Percentiles rank a stretch among this genome's conserved stretches.
Conservation (phyloP, 2,329 filamentous ascomycete genomes). For the Neonectria coccinea region DNA sequence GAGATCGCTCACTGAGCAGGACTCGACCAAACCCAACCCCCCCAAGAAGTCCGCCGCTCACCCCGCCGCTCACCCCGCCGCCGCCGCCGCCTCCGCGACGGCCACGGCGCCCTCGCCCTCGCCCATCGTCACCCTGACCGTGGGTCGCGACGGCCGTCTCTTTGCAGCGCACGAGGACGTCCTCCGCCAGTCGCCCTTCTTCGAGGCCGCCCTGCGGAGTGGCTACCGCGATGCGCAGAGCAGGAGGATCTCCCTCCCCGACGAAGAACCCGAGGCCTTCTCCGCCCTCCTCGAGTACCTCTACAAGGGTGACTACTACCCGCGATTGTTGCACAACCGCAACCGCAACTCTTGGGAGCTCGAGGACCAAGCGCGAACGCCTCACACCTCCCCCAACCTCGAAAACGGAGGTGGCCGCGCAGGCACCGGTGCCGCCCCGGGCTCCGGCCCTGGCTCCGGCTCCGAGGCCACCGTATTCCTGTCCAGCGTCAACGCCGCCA, state of each 20-base stretch:
- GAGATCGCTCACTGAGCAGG: constrained; percentile 77
- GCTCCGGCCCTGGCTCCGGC: constrained; percentile 55
- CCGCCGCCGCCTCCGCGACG: constrained; percentile 9
- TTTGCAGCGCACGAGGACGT: constrained; percentile 97
- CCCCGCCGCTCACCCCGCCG: background rate
- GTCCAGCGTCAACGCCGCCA: constrained; percentile 76
- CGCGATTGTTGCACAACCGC: constrained; percentile 88
- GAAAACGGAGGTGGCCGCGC: constrained; percentile 59
- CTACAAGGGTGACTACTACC: constrained; percentile 97
- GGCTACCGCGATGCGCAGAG: constrained; percentile 80
- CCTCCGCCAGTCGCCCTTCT: constrained; percentile 86
- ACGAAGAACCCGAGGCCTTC: constrained; percentile 91
- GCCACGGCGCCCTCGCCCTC: constrained; percentile 56
- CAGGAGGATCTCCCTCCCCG: constrained; percentile 79
- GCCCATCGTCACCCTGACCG: constrained; percentile 87
- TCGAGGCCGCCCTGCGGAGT: constrained; percentile 77
- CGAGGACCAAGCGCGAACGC: constrained; percentile 70
- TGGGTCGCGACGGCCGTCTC: constrained; percentile 86
- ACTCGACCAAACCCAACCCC: constrained; percentile 47
- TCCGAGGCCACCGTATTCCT: constrained; percentile 74
- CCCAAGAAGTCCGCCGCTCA: constrained; percentile 32
- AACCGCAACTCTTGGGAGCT: constrained; percentile 89
- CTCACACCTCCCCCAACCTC: constrained; percentile 64
- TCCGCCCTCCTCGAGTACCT: constrained; percentile 95
- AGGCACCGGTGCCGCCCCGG: constrained; percentile 58